Conservation (phyloP, 2,329 filamentous ascomycete genomes). For the Incumbomyces lentus region DNA sequence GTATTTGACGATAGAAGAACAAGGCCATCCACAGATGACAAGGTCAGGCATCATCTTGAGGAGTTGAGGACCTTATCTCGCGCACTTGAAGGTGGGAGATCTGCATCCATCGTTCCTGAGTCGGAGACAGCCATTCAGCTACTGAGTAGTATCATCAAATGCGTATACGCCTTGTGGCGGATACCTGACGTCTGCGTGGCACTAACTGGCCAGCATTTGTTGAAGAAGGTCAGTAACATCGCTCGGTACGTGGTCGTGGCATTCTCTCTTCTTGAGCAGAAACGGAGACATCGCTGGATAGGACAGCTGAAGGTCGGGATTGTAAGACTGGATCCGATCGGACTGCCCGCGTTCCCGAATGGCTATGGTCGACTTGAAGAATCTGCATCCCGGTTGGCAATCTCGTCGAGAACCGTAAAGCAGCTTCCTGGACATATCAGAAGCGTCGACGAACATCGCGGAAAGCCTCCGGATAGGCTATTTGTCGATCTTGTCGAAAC, state of each 20-base stretch:
- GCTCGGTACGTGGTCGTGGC: neutral
- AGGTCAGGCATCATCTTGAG: neutral
- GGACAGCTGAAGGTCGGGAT: neutral
- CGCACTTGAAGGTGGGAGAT: neutral
- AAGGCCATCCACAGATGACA: neutral
- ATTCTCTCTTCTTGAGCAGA: neutral
- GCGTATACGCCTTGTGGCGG: neutral
- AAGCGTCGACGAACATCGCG: neutral
- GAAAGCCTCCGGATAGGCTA: neutral
- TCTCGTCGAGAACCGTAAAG: neutral
- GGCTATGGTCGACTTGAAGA: neutral
- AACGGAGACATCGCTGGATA: neutral
- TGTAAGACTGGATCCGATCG: neutral
- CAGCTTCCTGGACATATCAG: neutral
- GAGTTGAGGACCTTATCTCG: neutral
- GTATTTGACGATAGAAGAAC: neutral
- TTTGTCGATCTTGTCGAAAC: conserved; percentile 1
- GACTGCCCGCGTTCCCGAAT: neutral
- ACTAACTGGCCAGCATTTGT: neutral
- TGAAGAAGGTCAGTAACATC: neutral
- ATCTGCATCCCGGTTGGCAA: neutral
- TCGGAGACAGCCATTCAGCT: neutral
- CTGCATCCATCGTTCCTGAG: neutral
- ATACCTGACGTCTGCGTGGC: neutral
- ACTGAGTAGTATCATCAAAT: neutral